A percentile compares a stretch with the other conserved stretches of the same genome.
phyloP scores from a whole-genome alignment of 441 rosid species.

The Eruca vesicaria region DNA sequence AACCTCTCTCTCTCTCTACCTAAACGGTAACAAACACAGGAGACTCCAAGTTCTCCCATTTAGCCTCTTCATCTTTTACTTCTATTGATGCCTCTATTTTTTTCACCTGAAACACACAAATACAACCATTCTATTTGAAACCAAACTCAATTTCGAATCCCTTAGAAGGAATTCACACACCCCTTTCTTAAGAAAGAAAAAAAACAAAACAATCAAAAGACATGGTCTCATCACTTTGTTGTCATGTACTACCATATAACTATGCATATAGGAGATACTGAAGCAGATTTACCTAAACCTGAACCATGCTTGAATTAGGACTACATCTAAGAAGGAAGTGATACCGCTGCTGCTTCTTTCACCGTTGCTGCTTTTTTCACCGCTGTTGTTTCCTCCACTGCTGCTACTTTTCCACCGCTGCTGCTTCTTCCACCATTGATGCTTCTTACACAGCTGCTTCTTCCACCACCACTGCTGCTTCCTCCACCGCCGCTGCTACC shows the following conservation, averaged over 20 bases:
- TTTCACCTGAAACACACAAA: too few relatives aligned
- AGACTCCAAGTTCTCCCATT: not conserved
- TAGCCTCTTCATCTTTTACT: not conserved
- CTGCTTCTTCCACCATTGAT: slow-evolving; percentile 38
- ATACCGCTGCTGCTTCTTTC: slow-evolving; percentile 19
- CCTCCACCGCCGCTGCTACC: slow-evolving; percentile 33
- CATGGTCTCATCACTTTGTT: too few relatives aligned
- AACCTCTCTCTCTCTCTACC: not conserved
- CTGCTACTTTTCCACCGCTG: too few relatives aligned
- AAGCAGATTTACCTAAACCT: slow-evolving; percentile 48
- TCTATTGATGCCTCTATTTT: not conserved
- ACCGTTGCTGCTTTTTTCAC: not conserved
- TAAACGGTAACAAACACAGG: not conserved
- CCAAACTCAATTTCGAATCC: too few relatives aligned
- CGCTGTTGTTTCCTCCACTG: too few relatives aligned
- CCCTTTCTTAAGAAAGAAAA: too few relatives aligned
- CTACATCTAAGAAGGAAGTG: slow-evolving; percentile 32
- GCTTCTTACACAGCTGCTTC: slow-evolving; percentile 32
- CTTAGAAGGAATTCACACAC: too few relatives aligned
- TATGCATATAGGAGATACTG: too few relatives aligned
- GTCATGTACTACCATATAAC: too few relatives aligned
- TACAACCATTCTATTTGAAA: too few relatives aligned
- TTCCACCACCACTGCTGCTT: slow-evolving; percentile 22
- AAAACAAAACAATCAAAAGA: too few relatives aligned
- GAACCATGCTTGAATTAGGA: slow-evolving; percentile 23